These are phyloP conservation scores for Pichia gijzeniarum DNA, from an alignment of 805 yeast genomes.

Conservation along the genomic window DNA sequence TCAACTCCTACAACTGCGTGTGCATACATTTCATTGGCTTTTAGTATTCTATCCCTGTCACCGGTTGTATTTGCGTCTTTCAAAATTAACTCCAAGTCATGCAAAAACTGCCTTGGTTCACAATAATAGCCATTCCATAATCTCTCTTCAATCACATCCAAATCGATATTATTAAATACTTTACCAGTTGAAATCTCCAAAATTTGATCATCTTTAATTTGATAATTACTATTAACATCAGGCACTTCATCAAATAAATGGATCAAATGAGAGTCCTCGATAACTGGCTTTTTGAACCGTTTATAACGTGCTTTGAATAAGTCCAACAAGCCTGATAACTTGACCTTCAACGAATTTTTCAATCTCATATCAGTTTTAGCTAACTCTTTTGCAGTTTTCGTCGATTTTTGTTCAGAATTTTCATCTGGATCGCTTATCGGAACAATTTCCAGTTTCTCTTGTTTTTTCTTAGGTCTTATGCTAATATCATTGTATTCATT, in stretches of 20 bases:
- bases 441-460: constrained; percentile 34
- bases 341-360: constrained; percentile 79
- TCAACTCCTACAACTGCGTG: constrained; percentile 95
- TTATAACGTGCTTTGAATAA: constrained; percentile 80
- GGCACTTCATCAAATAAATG: constrained; percentile 68
- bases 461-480: constrained; percentile 46
- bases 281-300: constrained; percentile 82
- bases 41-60: constrained; percentile 74
- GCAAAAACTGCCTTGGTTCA: constrained; percentile 84
- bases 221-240: constrained; percentile 34
- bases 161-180: constrained; percentile 77
- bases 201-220: constrained; percentile 66
- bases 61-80: constrained; percentile 66
- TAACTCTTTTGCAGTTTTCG: constrained; percentile 41
- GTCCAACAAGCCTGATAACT: constrained; percentile 84
- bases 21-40: constrained; percentile 92
- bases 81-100: constrained; percentile 79
- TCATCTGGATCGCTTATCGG: background rate
- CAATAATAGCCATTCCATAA: constrained; percentile 95
- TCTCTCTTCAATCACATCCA: constrained; percentile 90
- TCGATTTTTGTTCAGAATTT: constrained; percentile 28
- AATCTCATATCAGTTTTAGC: constrained; percentile 61
- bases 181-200: constrained; percentile 72
- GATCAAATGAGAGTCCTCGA: constrained; percentile 67
- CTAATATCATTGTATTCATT: constrained; percentile 59